phyloP scores from a whole-genome alignment of 176 grass and related monocot genomes.

The Thalia dealbata region DNA sequence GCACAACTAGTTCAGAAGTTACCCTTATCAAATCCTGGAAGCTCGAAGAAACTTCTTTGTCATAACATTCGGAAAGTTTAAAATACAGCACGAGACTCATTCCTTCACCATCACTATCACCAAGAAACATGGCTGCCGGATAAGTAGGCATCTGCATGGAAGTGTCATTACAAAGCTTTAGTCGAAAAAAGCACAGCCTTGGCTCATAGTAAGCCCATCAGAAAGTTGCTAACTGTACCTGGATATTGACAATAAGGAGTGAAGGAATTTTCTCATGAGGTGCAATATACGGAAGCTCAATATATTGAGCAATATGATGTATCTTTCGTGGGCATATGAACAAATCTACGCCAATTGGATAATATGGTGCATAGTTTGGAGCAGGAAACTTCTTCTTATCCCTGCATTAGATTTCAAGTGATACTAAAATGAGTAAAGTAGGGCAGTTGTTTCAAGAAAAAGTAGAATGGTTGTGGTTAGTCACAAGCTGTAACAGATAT shows the following conservation, averaged over 20 bases:
- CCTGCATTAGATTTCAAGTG: constrained; percentile 34
- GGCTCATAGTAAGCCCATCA: background rate
- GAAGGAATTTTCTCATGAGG: constrained; percentile 64
- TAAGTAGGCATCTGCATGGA: constrained; percentile 74
- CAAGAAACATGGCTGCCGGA: constrained; percentile 86
- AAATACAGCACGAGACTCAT: constrained; percentile 90
- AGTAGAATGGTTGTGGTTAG: background rate
- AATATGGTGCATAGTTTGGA: constrained; percentile 84
- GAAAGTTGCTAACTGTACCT: constrained; percentile 29
- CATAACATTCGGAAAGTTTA: constrained; percentile 75
- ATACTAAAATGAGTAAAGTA: constrained; percentile 1
- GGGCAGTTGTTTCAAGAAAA: no score
- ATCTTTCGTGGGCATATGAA: constrained; percentile 68
- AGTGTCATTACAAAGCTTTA: no score
- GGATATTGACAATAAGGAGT: constrained; percentile 83
- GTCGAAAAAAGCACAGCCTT: background rate
- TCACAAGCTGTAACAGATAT: constrained; percentile 11
- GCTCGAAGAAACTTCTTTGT: constrained; percentile 85
- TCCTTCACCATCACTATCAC: constrained; percentile 79
- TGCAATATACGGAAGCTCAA: constrained; percentile 73
- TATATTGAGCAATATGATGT: constrained; percentile 77
- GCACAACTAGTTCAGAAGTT: constrained; percentile 2
- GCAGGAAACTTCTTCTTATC: constrained; percentile 86
- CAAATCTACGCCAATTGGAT: constrained; percentile 87
- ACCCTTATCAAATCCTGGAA: constrained; percentile 82